phyloP scores from a whole-genome alignment of 1,139 yeast species.

The Candida sp. region DNA sequence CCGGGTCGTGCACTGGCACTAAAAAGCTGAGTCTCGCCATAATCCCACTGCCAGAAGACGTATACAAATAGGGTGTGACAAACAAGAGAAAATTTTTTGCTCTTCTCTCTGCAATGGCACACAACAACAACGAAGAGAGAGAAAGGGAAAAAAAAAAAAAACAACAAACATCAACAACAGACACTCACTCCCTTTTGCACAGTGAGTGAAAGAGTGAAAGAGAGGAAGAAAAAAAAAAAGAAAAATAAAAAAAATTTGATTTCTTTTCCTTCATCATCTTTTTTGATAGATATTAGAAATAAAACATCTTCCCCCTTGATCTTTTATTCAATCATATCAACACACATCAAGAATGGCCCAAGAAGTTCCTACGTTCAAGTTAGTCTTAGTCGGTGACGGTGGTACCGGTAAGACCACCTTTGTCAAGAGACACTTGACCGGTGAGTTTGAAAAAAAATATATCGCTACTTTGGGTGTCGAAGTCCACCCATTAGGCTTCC shows the following conservation, averaged over 20 bases:
- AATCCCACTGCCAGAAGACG: not conserved
- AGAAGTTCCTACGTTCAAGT: constrained; percentile 97
- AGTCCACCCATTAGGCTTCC: constrained; percentile 98
- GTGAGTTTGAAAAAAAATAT: constrained; percentile 99
- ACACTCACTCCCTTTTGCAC: not conserved
- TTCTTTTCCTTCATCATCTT: constrained; percentile 2
- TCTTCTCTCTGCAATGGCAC: not conserved
- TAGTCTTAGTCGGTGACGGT: constrained; percentile 99
- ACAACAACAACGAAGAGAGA: no score
- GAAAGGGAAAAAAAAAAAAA: not conserved
- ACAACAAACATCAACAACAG: not conserved
- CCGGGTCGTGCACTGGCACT: not conserved
- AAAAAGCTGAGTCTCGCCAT: not conserved
- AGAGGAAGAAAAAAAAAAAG: not conserved
- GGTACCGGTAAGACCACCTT: constrained; percentile 99
- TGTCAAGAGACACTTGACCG: constrained; percentile 99
- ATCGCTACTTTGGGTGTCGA: constrained; percentile 99
- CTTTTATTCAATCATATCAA: not conserved
- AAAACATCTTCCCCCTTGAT: not conserved
- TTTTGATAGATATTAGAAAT: not conserved
- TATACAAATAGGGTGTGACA: not conserved
- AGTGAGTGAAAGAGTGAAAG: no score
- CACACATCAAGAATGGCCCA: constrained; percentile 50
- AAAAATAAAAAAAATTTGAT: not conserved
- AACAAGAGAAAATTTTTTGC: not conserved